Evolutionary conservation across 169 alveolate genomes (phyloP).

Genomic region (Eimeria necatrix): DNA sequence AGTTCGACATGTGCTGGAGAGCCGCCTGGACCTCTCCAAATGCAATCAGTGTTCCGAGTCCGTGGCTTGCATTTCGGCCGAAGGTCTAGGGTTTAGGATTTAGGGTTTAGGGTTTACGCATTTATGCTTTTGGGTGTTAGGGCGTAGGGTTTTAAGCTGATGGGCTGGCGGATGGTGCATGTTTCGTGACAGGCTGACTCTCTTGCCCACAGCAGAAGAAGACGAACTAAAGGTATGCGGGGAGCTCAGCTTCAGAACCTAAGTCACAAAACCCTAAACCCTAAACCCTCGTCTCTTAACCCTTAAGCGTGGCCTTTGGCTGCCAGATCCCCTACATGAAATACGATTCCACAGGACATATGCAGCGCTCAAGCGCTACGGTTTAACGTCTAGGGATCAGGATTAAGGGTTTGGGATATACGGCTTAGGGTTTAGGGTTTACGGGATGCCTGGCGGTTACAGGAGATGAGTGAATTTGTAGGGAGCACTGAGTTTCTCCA

Average conservation of each 20-base stretch:
- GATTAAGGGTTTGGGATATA: conserved; percentile 23
- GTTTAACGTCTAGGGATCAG: background rate
- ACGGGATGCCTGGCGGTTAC: background rate
- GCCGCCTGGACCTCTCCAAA: background rate
- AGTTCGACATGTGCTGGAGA: conserved; percentile 32
- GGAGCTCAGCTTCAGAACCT: no score
- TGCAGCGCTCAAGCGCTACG: background rate
- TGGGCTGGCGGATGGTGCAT: background rate
- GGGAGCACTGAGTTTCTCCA: conserved; percentile 29
- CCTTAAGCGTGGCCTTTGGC: background rate
- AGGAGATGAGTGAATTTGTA: conserved; percentile 16
- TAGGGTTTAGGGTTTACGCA: conserved; percentile 2
- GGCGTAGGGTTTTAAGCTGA: background rate
- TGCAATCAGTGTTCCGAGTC: background rate
- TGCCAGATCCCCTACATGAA: background rate
- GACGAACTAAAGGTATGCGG: conserved; percentile 25
- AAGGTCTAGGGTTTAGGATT: background rate
- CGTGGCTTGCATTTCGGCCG: background rate
- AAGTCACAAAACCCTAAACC: background rate
- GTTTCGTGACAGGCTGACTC: background rate
- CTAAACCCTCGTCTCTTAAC: background rate
- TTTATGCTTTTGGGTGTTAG: background rate
- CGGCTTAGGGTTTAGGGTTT: conserved; percentile 51
- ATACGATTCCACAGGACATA: background rate
- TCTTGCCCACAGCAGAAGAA: conserved; percentile 13